Evolutionary conservation across 768 basidiomycete genomes (phyloP).

Genomic region (Serendipita sp.): DNA sequence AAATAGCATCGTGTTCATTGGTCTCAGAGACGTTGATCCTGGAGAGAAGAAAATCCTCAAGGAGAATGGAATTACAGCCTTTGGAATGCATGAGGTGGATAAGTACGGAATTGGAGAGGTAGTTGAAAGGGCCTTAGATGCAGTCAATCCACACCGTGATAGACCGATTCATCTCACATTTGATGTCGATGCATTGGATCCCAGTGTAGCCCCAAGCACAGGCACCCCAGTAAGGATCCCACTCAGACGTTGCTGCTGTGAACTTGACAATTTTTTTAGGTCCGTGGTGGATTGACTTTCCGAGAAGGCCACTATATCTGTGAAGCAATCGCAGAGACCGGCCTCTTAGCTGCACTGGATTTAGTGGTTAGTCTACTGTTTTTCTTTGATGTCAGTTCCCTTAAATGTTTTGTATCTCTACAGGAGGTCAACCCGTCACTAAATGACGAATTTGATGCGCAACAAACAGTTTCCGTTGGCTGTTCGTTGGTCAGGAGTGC

Average conservation of each 20-base stretch:
- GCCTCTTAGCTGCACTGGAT: conserved; percentile 79
- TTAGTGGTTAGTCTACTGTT: conserved; percentile 54
- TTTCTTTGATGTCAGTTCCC: conserved; percentile 4
- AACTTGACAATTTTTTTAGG: conserved; percentile 25
- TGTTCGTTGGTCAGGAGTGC: conserved; percentile 74
- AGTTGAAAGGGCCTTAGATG: conserved; percentile 89
- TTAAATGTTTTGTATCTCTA: background rate
- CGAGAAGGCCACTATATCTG: conserved; percentile 98
- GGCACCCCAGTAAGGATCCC: conserved; percentile 58
- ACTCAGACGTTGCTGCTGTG: background rate
- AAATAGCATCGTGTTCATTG: conserved; percentile 84
- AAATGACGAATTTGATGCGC: conserved; percentile 51
- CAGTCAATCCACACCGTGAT: conserved; percentile 74
- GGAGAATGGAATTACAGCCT: conserved; percentile 74
- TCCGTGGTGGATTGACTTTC: conserved; percentile 90
- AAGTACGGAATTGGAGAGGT: conserved; percentile 85
- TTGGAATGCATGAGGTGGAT: conserved; percentile 79
- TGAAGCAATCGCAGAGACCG: conserved; percentile 84
- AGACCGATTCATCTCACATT: conserved; percentile 89
- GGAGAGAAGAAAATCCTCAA: conserved; percentile 79
- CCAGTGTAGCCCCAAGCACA: conserved; percentile 88
- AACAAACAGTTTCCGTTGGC: conserved; percentile 81
- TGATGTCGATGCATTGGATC: conserved; percentile 91
- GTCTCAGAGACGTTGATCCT: conserved; percentile 80
- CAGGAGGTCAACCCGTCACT: conserved; percentile 97